phyloP scores from a whole-genome alignment of 805 yeast species.

The Candida xiaguanensis region DNA sequence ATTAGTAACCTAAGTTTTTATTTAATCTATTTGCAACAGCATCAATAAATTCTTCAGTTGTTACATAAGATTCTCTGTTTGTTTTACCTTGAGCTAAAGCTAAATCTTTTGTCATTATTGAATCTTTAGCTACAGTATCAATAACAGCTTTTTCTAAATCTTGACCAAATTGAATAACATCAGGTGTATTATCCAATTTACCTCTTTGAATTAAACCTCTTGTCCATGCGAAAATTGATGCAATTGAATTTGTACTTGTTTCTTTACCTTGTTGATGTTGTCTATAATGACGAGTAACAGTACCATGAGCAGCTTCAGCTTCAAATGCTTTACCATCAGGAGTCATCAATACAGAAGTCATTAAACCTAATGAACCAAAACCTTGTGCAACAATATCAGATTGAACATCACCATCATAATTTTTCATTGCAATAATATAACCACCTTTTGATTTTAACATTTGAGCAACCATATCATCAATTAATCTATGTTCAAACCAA shows the following conservation, averaged over 20 bases:
- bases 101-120: conserved; percentile 93
- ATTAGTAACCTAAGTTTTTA: conserved; percentile 20
- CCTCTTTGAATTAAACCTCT: conserved; percentile 94
- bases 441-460: conserved; percentile 97
- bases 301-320: conserved; percentile 98
- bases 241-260: conserved; percentile 95
- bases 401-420: conserved; percentile 97
- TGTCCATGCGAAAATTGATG: conserved; percentile 96
- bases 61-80: conserved; percentile 75
- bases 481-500: conserved; percentile 95
- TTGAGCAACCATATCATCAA: conserved; percentile 99
- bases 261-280: conserved; percentile 96
- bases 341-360: conserved; percentile 96
- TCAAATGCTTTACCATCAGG: conserved; percentile 96
- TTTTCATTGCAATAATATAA: conserved; percentile 91
- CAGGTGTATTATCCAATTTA: conserved; percentile 79
- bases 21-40: conserved; percentile 70
- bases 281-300: conserved; percentile 96
- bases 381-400: conserved; percentile 98
- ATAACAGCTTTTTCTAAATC: conserved; percentile 77
- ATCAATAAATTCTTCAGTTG: conserved; percentile 87
- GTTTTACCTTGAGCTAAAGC: conserved; percentile 88
- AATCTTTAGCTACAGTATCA: conserved; percentile 79
- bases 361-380: conserved; percentile 91
- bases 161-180: conserved; percentile 76